phyloP scores from a whole-genome alignment of 176 grass and related monocot genomes.

The Stipa capillata region DNA sequence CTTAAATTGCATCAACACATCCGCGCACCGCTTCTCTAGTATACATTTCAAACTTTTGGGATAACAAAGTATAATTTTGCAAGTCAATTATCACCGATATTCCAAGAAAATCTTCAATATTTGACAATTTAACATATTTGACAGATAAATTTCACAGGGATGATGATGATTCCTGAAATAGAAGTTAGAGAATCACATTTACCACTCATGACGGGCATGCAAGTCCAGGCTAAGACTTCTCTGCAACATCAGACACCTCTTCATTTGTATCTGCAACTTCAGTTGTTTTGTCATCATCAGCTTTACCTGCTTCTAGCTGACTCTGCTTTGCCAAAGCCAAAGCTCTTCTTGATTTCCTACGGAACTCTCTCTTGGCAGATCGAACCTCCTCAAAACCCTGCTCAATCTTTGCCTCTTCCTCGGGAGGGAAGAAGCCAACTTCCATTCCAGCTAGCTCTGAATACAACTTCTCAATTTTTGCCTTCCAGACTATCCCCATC shows the following conservation, averaged over 20 bases:
- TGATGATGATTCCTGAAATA: neutral
- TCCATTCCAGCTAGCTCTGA: constrained; percentile 55
- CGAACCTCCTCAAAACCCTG: constrained; percentile 46
- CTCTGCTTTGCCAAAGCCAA: constrained; percentile 41
- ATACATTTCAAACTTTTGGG: neutral
- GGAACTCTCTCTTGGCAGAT: constrained; percentile 40
- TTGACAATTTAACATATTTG: neutral
- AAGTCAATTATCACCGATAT: neutral
- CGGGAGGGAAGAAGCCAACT: constrained; percentile 63
- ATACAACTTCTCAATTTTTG: constrained; percentile 94
- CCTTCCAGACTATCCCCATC: constrained; percentile 78
- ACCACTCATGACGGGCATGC: constrained; percentile 14
- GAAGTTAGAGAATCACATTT: neutral
- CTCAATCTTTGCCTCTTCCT: constrained; percentile 73
- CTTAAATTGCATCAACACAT: neutral
- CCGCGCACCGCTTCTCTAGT: neutral
- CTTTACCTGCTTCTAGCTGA: constrained; percentile 33
- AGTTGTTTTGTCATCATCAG: constrained; percentile 3
- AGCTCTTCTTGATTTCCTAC: constrained; percentile 43
- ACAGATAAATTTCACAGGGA: neutral
- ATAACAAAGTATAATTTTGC: neutral
- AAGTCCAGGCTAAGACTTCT: constrained; percentile 19
- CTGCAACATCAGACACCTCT: constrained; percentile 11
- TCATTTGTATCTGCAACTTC: constrained; percentile 17
- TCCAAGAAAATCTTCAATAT: neutral